These are phyloP conservation scores for Linnemannia schmuckeri DNA, from an alignment of 192 early-diverging fungal genomes.

Conservation along the genomic window DNA sequence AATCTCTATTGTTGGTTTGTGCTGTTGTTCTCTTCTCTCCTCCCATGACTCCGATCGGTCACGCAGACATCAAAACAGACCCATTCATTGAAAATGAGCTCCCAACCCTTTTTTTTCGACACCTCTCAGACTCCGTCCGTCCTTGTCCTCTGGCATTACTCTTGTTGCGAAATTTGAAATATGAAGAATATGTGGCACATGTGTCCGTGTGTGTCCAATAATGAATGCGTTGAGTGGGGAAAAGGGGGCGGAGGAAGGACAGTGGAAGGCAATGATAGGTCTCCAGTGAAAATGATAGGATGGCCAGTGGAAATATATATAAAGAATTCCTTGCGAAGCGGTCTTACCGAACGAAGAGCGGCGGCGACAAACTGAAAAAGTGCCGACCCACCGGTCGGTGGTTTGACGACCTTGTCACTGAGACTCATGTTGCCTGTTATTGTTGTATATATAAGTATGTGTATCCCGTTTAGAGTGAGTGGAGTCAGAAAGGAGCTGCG, in stretches of 20 bases:
- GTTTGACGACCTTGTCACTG: conserved; percentile 24
- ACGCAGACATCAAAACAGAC: neutral
- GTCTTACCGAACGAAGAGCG: conserved; percentile 41
- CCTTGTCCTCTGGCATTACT: neutral
- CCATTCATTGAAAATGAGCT: neutral
- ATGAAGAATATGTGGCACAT: neutral
- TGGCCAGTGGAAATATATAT: neutral
- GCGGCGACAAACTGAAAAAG: conserved; percentile 47
- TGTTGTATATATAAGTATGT: neutral
- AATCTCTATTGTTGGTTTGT: neutral
- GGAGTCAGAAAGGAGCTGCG: neutral
- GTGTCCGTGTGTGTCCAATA: neutral
- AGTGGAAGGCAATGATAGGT: neutral
- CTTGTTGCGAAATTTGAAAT: neutral
- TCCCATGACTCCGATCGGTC: conserved; percentile 18
- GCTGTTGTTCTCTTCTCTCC: neutral
- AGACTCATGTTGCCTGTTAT: conserved; percentile 6
- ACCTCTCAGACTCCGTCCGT: neutral
- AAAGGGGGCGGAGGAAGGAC: neutral
- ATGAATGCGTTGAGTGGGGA: neutral
- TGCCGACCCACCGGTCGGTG: conserved; percentile 47
- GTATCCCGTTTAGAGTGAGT: neutral
- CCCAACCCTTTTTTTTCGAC: neutral
- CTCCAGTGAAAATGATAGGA: neutral
- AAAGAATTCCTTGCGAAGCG: neutral